phyloP scores from a whole-genome alignment of 306 rosid species.

The Prunus mongolica region DNA sequence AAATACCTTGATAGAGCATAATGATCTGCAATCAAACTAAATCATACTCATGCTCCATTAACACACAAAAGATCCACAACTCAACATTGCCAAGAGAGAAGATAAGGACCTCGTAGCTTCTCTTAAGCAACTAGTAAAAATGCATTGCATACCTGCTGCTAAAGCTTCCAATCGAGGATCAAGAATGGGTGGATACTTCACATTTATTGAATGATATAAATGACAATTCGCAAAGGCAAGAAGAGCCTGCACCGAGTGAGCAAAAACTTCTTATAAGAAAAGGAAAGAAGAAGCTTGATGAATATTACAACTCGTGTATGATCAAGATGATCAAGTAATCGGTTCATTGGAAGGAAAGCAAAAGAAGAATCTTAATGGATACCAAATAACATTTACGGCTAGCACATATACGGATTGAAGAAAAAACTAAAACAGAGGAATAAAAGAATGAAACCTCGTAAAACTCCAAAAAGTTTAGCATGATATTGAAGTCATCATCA shows the following conservation, averaged over 20 bases:
- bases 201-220: slow-evolving; percentile 71
- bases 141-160: slow-evolving; percentile 54
- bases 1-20: slow-evolving; percentile 76
- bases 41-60: neutral
- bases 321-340: neutral
- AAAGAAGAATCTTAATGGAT: neutral
- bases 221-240: slow-evolving; percentile 64
- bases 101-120: neutral
- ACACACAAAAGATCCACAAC: neutral
- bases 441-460: slow-evolving; percentile 52
- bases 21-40: slow-evolving; percentile 45
- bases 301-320: too few relatives aligned
- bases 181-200: slow-evolving; percentile 82
- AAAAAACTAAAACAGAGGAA: neutral
- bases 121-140: neutral
- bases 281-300: too few relatives aligned
- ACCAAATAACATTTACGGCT: neutral
- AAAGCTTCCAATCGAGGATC: slow-evolving; percentile 75
- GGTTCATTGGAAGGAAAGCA: neutral
- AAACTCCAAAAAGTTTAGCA: slow-evolving; percentile 73
- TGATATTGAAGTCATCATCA: slow-evolving; percentile 66
- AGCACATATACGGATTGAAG: neutral
- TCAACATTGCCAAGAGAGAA: slow-evolving; percentile 5
- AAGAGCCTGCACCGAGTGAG: slow-evolving; percentile 53
- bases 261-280: neutral